These are phyloP conservation scores for Cladosporium austrohemisphaericum DNA, from an alignment of 2,329 filamentous ascomycete species.

Conservation along the genomic window DNA sequence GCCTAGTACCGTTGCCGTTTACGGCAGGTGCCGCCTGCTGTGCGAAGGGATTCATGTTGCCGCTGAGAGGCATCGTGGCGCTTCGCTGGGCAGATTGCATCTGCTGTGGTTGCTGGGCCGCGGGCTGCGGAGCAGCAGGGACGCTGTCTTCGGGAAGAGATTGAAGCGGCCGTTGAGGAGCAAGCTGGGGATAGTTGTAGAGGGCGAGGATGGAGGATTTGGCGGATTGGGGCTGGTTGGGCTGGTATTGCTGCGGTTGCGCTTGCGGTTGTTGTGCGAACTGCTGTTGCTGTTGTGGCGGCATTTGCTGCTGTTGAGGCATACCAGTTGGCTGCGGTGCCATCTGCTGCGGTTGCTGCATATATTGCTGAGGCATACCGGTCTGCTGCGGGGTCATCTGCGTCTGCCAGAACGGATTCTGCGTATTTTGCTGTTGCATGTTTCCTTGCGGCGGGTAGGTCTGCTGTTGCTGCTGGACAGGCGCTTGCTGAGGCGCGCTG, in stretches of 20 bases:
- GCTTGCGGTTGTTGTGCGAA: constrained; percentile 26
- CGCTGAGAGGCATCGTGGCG: constrained; percentile 36
- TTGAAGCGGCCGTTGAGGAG: constrained; percentile 40
- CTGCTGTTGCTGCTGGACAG: constrained; percentile 14
- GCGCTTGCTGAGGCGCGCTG: constrained; percentile 18
- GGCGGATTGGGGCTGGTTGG: constrained; percentile 51
- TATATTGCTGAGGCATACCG: constrained; percentile 29
- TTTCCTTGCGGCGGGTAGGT: constrained; percentile 1
- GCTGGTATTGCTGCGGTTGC: background rate
- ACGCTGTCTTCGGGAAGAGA: constrained; percentile 35
- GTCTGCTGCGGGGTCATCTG: constrained; percentile 23
- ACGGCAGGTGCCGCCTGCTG: background rate
- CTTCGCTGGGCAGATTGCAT: constrained; percentile 31
- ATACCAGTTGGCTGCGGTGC: constrained; percentile 31
- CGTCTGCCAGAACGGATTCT: constrained; percentile 24
- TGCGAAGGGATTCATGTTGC: constrained; percentile 31
- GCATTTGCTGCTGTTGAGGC: constrained; percentile 32
- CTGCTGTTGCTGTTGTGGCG: constrained; percentile 28
- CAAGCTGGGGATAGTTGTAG: constrained; percentile 60
- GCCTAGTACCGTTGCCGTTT: constrained; percentile 29
- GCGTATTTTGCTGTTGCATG: constrained; percentile 17
- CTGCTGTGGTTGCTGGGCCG: constrained; percentile 22
- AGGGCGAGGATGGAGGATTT: constrained; percentile 73
- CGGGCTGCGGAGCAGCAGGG: constrained; percentile 23
- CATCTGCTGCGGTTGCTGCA: constrained; percentile 33